phyloP scores from a whole-genome alignment of 371 early-diverging fungal species.

The Apophysomyces sp. region DNA sequence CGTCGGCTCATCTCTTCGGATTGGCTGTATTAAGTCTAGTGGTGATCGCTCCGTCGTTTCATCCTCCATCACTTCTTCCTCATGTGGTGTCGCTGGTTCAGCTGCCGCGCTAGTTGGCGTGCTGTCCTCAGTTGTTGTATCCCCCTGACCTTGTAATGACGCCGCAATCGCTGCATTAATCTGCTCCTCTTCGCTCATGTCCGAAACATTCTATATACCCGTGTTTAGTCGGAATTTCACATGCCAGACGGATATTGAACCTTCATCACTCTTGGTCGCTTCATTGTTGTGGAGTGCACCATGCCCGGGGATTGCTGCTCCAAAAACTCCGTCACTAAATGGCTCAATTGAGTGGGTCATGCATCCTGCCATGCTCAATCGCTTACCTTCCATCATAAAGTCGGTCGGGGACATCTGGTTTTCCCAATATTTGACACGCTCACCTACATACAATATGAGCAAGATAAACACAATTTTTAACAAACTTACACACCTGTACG shows the following conservation, averaged over 20 bases:
- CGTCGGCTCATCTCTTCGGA: conserved; percentile 51
- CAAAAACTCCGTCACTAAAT: conserved; percentile 48
- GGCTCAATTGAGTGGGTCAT: background rate
- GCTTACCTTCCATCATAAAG: conserved; percentile 68
- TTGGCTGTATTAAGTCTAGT: conserved; percentile 50
- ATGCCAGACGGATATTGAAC: conserved; percentile 5
- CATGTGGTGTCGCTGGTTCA: background rate
- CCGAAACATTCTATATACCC: conserved; percentile 42
- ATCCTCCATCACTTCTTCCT: conserved; percentile 8
- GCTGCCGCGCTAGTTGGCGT: background rate
- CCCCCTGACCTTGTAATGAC: conserved; percentile 47
- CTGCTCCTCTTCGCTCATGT: conserved; percentile 92
- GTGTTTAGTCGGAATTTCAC: background rate
- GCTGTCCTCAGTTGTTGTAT: conserved; percentile 7
- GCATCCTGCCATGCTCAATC: background rate
- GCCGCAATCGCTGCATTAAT: conserved; percentile 80
- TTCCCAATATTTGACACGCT: conserved; percentile 71
- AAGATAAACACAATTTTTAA: background rate
- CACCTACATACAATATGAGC: conserved; percentile 43
- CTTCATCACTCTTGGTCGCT: conserved; percentile 29
- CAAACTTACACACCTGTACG: conserved; percentile 68
- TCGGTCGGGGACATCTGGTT: conserved; percentile 52
- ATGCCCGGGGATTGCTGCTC: conserved; percentile 28
- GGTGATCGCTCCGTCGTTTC: conserved; percentile 12
- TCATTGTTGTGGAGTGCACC: conserved; percentile 14